Conservation (phyloP, 257 asterid species). For the Ajuga chamaepitys region DNA sequence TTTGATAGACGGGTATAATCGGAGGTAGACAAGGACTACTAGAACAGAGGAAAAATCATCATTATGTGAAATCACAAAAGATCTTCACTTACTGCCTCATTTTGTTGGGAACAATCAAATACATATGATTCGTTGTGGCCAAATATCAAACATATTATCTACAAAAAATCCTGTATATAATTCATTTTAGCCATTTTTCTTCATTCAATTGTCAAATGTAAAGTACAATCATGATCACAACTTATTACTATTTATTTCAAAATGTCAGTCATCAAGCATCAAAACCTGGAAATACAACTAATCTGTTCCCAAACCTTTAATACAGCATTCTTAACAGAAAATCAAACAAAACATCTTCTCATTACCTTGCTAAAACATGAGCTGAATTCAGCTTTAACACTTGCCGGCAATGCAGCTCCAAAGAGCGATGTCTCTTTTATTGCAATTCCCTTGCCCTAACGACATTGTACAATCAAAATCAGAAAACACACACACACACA, state of each 20-base stretch:
- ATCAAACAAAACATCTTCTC: not conserved
- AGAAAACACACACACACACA: not conserved
- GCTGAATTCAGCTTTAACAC: constrained; percentile 34
- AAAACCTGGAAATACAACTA: too few species aligned
- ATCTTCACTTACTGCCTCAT: too few species aligned
- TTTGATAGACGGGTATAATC: too few species aligned
- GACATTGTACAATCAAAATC: not conserved
- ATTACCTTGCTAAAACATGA: constrained; percentile 38
- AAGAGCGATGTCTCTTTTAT: constrained; percentile 49
- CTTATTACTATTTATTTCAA: too few species aligned
- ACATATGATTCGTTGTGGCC: not conserved
- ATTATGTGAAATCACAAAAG: too few species aligned
- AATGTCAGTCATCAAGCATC: too few species aligned
- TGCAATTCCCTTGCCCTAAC: constrained; percentile 39
- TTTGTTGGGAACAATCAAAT: too few species aligned
- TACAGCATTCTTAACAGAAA: not conserved
- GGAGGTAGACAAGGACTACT: too few species aligned
- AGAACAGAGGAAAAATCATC: too few species aligned
- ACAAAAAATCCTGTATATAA: not conserved
- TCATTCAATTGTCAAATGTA: not conserved
- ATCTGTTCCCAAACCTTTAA: too few species aligned
- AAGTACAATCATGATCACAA: too few species aligned
- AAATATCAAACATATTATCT: not conserved
- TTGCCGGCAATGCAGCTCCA: constrained; percentile 47
- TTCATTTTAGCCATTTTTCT: not conserved